A percentile compares a stretch with the other conserved stretches of the same genome.
phyloP scores from a whole-genome alignment of 768 basidiomycete genomes.

The Pholiota microspora region DNA sequence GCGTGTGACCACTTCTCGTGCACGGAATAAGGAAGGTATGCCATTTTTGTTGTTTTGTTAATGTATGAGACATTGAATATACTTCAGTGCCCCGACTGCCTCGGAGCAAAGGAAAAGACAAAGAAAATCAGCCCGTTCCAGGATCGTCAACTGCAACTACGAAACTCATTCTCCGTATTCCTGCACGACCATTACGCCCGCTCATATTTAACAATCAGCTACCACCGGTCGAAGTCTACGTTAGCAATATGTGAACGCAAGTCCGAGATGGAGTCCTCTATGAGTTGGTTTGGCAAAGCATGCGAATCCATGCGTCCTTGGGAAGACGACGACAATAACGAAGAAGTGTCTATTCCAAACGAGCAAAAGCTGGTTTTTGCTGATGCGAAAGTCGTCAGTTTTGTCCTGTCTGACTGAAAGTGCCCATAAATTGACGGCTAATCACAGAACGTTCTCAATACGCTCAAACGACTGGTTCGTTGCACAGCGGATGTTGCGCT shows the following conservation, averaged over 20 bases:
- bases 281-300: conserved; percentile 23
- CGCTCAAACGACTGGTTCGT: conserved; percentile 31
- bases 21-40: too few species aligned
- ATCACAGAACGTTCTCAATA: conserved; percentile 26
- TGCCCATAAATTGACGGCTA: neutral
- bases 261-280: conserved; percentile 13
- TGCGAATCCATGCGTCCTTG: conserved; percentile 19
- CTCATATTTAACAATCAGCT: too few species aligned
- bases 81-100: too few species aligned
- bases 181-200: too few species aligned
- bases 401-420: neutral
- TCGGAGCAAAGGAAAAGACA: too few species aligned
- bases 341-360: conserved; percentile 20
- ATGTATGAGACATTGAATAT: too few species aligned
- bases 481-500: conserved; percentile 30
- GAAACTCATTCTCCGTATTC: too few species aligned
- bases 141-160: too few species aligned
- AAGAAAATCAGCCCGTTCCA: too few species aligned
- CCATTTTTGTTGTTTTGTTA: too few species aligned
- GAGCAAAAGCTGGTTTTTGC: conserved; percentile 32
- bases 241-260: neutral
- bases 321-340: conserved; percentile 17
- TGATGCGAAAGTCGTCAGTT: conserved; percentile 29
- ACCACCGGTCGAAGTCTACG: conserved; percentile 11
- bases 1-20: too few species aligned